These are phyloP conservation scores for Boletus sp. DNA, from an alignment of 768 basidiomycete genomes.

Conservation along the genomic window DNA sequence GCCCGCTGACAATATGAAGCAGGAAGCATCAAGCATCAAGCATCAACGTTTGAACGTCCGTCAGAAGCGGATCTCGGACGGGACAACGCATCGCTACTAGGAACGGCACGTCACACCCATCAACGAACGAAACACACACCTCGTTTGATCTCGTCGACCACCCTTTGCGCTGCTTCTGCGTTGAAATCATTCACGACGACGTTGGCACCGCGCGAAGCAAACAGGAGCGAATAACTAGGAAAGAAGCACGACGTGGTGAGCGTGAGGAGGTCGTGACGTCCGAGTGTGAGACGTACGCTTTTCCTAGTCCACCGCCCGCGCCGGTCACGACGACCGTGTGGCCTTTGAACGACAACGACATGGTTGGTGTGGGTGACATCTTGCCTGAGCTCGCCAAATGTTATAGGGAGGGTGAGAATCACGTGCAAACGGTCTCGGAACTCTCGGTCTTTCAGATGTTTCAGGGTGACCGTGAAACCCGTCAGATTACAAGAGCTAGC, in stretches of 20 bases:
- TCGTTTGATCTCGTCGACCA: slow-evolving; percentile 83
- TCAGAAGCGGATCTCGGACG: not conserved
- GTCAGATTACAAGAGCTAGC: not conserved
- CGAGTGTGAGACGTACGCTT: slow-evolving; percentile 57
- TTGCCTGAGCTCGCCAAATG: not conserved
- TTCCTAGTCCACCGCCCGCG: slow-evolving; percentile 93
- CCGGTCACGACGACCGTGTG: slow-evolving; percentile 95
- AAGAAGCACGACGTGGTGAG: not conserved
- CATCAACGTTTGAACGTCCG: not conserved
- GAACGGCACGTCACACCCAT: no score
- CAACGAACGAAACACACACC: slow-evolving; percentile 43
- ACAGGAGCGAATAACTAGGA: slow-evolving; percentile 81
- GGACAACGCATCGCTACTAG: not conserved
- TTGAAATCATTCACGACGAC: slow-evolving; percentile 97
- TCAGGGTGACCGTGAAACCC: not conserved
- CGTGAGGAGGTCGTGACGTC: no score
- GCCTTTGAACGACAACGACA: slow-evolving; percentile 73
- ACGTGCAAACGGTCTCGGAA: slow-evolving; percentile 4
- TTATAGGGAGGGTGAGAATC: slow-evolving; percentile 4
- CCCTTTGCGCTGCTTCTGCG: slow-evolving; percentile 81
- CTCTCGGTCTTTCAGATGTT: not conserved
- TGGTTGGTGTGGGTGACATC: not conserved
- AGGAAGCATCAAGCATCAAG: no score
- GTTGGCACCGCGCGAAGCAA: slow-evolving; percentile 90
- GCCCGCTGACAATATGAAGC: slow-evolving; percentile 51